Percentiles rank a stretch among this genome's conserved stretches.
These are phyloP conservation scores for Colletotrichum sp. DNA, from an alignment of 2,329 filamentous ascomycete species.

Conservation along the genomic window DNA sequence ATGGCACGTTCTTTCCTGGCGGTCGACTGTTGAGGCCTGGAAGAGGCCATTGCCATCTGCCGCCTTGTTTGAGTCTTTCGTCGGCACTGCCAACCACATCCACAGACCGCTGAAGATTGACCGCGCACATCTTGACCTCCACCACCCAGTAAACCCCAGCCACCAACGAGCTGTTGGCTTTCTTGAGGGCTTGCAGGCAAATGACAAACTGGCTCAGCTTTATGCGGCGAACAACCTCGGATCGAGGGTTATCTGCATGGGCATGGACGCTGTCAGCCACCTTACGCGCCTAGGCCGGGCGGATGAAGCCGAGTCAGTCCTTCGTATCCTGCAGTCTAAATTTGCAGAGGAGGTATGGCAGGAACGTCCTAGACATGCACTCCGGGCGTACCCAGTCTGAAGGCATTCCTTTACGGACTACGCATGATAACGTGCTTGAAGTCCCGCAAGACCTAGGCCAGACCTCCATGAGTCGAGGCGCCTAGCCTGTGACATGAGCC, in stretches of 20 bases:
- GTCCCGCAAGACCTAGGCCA: not conserved
- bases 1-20: constrained; percentile 56
- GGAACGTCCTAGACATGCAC: not conserved
- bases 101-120: constrained; percentile 44
- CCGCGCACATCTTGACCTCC: constrained; percentile 58
- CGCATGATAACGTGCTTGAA: not conserved
- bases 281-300: constrained; percentile 44
- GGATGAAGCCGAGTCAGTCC: constrained; percentile 45
- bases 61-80: constrained; percentile 57
- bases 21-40: constrained; percentile 56
- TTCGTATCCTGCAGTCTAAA: constrained; percentile 40
- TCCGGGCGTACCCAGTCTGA: not conserved
- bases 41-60: constrained; percentile 50
- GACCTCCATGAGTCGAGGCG: not conserved
- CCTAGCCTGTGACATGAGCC: not conserved
- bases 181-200: constrained; percentile 33
- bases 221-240: not conserved
- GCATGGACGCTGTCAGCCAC: constrained; percentile 47
- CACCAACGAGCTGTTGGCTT: constrained; percentile 52
- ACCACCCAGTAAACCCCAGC: constrained; percentile 58
- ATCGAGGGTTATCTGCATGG: constrained; percentile 22
- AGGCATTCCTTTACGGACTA: not conserved
- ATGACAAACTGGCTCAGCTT: not conserved
- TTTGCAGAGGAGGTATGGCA: constrained; percentile 27
- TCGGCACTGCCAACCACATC: constrained; percentile 49